Evolutionary conservation across 2,329 filamentous ascomycete species (phyloP).

Genomic region (Aureobasidium subglaciale): DNA sequence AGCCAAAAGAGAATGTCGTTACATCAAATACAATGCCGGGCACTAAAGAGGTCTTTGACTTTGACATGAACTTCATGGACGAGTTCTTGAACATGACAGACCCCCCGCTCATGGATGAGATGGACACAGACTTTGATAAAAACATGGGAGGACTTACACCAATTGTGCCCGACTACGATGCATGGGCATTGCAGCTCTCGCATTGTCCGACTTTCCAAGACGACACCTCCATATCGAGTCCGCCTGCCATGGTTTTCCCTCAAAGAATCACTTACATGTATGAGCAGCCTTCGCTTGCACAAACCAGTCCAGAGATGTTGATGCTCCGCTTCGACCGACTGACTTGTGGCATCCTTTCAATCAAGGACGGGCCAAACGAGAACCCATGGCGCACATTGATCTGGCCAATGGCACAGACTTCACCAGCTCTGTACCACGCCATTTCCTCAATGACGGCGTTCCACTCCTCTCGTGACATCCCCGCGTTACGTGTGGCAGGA

Average conservation of each 20-base stretch:
- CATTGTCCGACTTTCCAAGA: constrained; percentile 1
- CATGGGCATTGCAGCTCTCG: constrained; percentile 11
- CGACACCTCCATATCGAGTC: background rate
- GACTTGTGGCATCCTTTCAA: constrained; percentile 63
- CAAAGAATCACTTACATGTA: constrained; percentile 21
- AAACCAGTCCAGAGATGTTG: constrained; percentile 51
- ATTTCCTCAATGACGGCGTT: constrained; percentile 64
- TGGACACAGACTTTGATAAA: constrained; percentile 15
- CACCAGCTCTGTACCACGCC: constrained; percentile 60
- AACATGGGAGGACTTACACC: constrained; percentile 18
- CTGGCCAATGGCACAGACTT: constrained; percentile 60
- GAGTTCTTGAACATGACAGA: constrained; percentile 11
- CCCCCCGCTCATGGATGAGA: background rate
- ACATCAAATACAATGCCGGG: background rate
- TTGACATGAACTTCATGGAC: constrained; percentile 13
- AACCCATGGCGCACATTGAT: constrained; percentile 66
- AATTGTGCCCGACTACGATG: constrained; percentile 10
- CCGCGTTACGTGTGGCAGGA: constrained; percentile 52
- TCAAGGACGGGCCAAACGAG: constrained; percentile 62
- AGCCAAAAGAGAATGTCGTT: background rate
- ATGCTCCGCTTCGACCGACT: constrained; percentile 56
- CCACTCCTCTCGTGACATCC: constrained; percentile 54
- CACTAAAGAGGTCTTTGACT: constrained; percentile 3
- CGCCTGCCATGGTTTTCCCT: constrained; percentile 1
- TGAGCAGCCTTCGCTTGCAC: constrained; percentile 24